Conservation (phyloP, 345 rosid genomes). For the Salix viminalis region DNA sequence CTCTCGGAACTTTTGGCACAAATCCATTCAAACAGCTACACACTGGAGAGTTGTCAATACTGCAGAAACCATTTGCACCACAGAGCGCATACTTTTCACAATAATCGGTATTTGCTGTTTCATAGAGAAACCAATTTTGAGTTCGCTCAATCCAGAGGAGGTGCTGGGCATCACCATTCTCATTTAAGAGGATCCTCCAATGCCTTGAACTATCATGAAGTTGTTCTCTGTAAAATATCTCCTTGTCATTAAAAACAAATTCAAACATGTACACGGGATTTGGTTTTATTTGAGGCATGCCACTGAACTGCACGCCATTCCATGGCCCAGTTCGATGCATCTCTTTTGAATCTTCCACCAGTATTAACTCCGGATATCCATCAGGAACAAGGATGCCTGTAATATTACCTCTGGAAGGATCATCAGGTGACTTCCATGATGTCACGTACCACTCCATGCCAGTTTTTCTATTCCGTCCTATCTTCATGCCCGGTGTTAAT, state of each 20-base stretch:
- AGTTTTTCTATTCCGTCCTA: not conserved
- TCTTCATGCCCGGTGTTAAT: not conserved
- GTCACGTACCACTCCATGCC: slow-evolving; percentile 7
- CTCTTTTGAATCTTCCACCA: slow-evolving; percentile 9
- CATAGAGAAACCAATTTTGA: not conserved
- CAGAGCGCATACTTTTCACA: too few species aligned
- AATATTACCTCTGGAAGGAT: slow-evolving; percentile 34
- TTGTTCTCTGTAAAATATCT: not conserved
- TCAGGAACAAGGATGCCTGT: not conserved
- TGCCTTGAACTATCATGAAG: not conserved
- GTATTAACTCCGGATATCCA: slow-evolving; percentile 25
- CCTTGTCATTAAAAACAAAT: not conserved
- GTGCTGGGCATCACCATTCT: not conserved
- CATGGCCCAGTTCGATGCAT: slow-evolving; percentile 31
- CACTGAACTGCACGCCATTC: slow-evolving; percentile 22
- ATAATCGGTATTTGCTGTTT: too few species aligned
- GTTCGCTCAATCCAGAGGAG: not conserved
- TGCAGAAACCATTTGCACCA: too few species aligned
- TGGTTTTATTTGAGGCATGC: not conserved
- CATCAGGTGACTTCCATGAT: slow-evolving; percentile 32
- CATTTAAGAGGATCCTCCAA: not conserved
- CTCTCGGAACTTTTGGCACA: not conserved
- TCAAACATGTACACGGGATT: not conserved
- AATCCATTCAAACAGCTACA: not conserved
- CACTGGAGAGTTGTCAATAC: too few species aligned